Evolutionary conservation across 768 basidiomycete species (phyloP).

Genomic region (Boletus rex-veris): DNA sequence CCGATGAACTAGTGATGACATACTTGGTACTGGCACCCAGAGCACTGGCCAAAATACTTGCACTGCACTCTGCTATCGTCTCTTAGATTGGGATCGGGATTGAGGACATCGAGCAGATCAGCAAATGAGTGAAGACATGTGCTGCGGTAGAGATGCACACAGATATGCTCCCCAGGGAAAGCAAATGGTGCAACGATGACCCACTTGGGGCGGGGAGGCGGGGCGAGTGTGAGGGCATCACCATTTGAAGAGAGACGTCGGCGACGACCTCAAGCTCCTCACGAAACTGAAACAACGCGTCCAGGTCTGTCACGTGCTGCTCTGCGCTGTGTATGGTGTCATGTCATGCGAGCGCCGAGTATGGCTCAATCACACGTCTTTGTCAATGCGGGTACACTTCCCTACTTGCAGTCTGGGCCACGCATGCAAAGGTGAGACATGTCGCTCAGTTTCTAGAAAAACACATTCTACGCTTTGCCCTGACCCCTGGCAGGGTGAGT

Average conservation of each 20-base stretch:
- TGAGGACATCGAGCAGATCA: slow-evolving; percentile 64
- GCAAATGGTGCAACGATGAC: slow-evolving; percentile 80
- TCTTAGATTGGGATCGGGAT: slow-evolving; percentile 60
- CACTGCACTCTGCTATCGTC: slow-evolving; percentile 68
- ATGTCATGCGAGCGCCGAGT: slow-evolving; percentile 59
- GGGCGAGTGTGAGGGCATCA: slow-evolving; percentile 57
- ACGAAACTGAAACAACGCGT: slow-evolving; percentile 55
- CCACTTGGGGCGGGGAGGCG: slow-evolving; percentile 58
- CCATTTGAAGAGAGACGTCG: slow-evolving; percentile 60
- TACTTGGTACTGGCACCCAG: slow-evolving; percentile 94
- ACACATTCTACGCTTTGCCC: no score
- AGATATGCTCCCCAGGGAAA: slow-evolving; percentile 81
- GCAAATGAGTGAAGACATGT: slow-evolving; percentile 71
- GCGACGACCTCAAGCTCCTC: slow-evolving; percentile 69
- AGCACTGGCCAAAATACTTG: slow-evolving; percentile 85
- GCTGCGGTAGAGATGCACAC: slow-evolving; percentile 67
- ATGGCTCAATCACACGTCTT: slow-evolving; percentile 42
- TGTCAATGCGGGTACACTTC: slow-evolving; percentile 28
- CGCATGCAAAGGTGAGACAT: no score
- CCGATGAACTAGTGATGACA: slow-evolving; percentile 3
- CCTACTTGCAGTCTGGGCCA: no score
- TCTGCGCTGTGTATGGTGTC: slow-evolving; percentile 50
- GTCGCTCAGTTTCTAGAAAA: no score
- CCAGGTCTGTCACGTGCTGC: slow-evolving; percentile 45
- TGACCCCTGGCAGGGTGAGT: no score